Base-by-base conservation (phyloP, 2,329 filamentous ascomycete genomes). In the Botrytis fragariae region DNA sequence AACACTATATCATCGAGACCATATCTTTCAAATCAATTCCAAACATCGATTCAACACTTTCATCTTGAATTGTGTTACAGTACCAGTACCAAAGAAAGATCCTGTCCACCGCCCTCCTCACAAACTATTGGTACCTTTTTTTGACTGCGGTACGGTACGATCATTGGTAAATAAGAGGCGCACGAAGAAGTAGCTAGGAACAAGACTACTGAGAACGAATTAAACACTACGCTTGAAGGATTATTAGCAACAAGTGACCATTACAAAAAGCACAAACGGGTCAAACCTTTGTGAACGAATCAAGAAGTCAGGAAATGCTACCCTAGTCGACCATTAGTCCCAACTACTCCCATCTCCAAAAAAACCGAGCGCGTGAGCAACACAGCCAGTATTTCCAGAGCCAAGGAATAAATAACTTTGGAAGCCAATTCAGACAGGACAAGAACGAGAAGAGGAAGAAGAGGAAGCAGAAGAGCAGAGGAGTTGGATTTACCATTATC, bases 181-280 rank as follows among this genome's bases (percentile, higher is more conserved):
- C 65, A 69, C 45, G 32, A 37, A 69, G 45, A 57, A 48, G 37
- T 54, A 18, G 9, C 14, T 37, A 39, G 59, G 59, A 39, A 48
- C 65, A 20, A n/a, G 7, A 57, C 51, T 8, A 18, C 14, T 29
- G n/a, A 29, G 45, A 69, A 57, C 45, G 35, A 61, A 35, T 68
- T 29, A 35, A 35, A 68, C 32, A 68, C 45, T 42, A 57, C 65
- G 65, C 65, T 48, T 57, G 45, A 68, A 68, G 44, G 65, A 68
- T 39, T 32, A 68, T 68, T 20, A 32, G 45, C 64, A 42, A 37
- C 60, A n/a, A 62, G 60, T 63, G 37, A 63, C 61, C 61, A 63
- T 10, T 10, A 63, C 37, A 29, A n/a, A 63, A 63, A 62, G 60
- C 60, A 62, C 37, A 25, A 62, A 62, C 60, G 60, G 60, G 60